phyloP scores from a whole-genome alignment of 2,329 filamentous ascomycete genomes.

The Calycina herbarum region DNA sequence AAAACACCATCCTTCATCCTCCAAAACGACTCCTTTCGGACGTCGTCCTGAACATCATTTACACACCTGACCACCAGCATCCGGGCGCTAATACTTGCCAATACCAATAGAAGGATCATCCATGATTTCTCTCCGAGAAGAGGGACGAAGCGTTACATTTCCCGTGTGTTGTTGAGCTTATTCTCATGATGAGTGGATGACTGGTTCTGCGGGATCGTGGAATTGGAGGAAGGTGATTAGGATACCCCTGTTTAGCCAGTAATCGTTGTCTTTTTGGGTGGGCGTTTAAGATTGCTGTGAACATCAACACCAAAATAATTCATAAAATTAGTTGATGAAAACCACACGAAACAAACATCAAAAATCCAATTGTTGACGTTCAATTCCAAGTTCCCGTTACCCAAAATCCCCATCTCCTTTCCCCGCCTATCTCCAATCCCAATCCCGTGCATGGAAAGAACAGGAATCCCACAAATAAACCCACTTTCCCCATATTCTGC shows the following conservation, averaged over 20 bases:
- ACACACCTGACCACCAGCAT: not conserved
- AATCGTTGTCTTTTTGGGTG: no score
- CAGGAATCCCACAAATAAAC: not conserved
- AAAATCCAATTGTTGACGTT: not conserved
- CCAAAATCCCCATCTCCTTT: not conserved
- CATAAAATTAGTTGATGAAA: not conserved
- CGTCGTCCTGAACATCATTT: not conserved
- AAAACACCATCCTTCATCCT: not conserved
- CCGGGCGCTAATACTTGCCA: not conserved
- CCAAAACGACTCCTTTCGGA: not conserved
- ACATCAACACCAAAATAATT: not conserved
- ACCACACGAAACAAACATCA: not conserved
- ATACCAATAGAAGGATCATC: not conserved
- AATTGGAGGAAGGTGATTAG: constrained; percentile 1
- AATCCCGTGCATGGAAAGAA: not conserved
- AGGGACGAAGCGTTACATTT: not conserved
- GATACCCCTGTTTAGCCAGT: constrained; percentile 5
- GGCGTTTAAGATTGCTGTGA: not conserved
- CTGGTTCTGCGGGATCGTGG: not conserved
- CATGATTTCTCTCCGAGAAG: not conserved
- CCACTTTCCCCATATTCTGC: not conserved
- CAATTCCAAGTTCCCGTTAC: not conserved
- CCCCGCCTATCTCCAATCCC: not conserved
- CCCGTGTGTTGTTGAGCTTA: not conserved
- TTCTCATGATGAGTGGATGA: not conserved